Evolutionary conservation across 768 basidiomycete genomes (phyloP), one percentile per base, ranked within the genome.

Genomic region (Mycena vitilis): DNA sequence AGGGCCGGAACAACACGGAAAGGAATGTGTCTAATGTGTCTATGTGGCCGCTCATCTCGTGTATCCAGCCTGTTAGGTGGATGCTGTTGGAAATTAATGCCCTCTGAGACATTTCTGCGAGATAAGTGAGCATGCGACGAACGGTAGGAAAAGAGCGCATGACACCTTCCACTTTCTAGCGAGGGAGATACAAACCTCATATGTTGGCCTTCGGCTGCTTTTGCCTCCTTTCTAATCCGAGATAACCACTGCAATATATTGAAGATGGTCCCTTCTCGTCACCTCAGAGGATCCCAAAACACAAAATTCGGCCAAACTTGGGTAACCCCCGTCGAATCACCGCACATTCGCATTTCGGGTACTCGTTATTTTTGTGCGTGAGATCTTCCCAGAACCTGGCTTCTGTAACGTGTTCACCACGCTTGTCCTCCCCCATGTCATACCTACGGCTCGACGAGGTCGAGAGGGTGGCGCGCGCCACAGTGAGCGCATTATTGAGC

Each of bases 381-480:
- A 53, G 60, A 56, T 7, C 11, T 37, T 37, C 12, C 18, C 18
- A 47, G 37, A 18, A 37, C 13, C 22, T 5, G n/a, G 36, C 20
- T 25, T 45, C 55, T 44, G 52, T 44, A 63, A 60, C 67, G 67
- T 69, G 67, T n/a, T 23, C 44, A 42, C 53, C 67, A 59, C 57
- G 57, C 62, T 54, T 47, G 13, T 9, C 55, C 45, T 25, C 36
- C 40, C 15, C 55, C 62, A 64, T 69, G 67, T 69, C 61, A 34
- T 23, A 25, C 36, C 67, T 53, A 2, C 57, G 62, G 4, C 68
- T 69, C 25, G 63, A 68, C 54, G 75, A 79, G 45, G 74, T 79
- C 36, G 74, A 77, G 44, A 66, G 57, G 40, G 75, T 74, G 12
- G 74, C 78, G 15, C 74, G 71, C 23, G 75, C 76, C 12, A 71